Evolutionary conservation across 345 rosid genomes (phyloP).

Genomic region (Eucalyptus decipiens): DNA sequence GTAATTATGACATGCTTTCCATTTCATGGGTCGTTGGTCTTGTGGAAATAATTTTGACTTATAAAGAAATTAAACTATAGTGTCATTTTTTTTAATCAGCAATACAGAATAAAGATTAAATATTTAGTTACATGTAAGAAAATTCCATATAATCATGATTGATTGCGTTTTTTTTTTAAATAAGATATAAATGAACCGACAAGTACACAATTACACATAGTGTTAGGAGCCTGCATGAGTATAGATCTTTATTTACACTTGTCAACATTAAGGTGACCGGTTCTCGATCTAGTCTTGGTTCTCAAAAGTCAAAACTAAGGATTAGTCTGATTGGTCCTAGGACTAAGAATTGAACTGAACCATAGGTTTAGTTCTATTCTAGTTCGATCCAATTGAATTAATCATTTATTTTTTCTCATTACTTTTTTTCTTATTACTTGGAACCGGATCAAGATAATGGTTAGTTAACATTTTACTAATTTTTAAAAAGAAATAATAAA

Average conservation of each 20-base stretch:
- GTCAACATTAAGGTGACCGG: rapidly evolving
- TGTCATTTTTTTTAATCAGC: neutral
- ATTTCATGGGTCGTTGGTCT: neutral
- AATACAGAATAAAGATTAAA: neutral
- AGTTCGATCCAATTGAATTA: rapidly evolving
- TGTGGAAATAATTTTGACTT: neutral
- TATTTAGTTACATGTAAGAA: neutral
- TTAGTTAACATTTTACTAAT: too few relatives aligned
- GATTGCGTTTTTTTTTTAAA: neutral
- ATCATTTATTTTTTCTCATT: too few relatives aligned
- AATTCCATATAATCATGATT: neutral
- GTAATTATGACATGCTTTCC: neutral
- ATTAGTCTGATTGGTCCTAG: rapidly evolving
- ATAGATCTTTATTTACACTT: neutral
- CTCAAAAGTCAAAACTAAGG: too few relatives aligned
- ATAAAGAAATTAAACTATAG: neutral
- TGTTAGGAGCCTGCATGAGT: neutral
- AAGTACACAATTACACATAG: neutral
- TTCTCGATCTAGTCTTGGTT: too few relatives aligned
- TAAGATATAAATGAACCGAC: neutral
- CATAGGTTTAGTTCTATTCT: too few relatives aligned
- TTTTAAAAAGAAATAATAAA: rapidly evolving
- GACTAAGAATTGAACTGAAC: rapidly evolving
- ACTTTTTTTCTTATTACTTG: too few relatives aligned
- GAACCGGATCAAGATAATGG: rapidly evolving